Evolutionary conservation across 257 asterid genomes (phyloP).

Genomic region (Salvia hispanica): DNA sequence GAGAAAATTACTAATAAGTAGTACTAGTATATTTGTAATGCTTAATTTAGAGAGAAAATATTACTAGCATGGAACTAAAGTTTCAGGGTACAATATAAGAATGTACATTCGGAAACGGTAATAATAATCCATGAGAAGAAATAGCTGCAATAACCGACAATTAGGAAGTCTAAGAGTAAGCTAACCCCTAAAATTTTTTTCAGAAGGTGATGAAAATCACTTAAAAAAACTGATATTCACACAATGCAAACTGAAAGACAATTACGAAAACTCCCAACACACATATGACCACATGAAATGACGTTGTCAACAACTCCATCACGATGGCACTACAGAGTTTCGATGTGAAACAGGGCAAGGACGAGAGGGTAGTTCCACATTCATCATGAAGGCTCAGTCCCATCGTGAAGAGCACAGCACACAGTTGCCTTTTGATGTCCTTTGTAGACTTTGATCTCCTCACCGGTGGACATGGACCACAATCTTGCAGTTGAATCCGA

Average conservation of each 20-base stretch:
- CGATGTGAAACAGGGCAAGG: neutral
- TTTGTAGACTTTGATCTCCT: constrained; percentile 79
- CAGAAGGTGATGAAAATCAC: neutral
- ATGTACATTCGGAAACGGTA: too few species aligned
- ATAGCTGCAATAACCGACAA: too few species aligned
- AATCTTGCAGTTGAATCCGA: constrained; percentile 90
- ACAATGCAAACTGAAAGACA: neutral
- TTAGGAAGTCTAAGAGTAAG: neutral
- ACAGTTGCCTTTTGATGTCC: constrained; percentile 96
- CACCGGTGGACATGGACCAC: constrained; percentile 81
- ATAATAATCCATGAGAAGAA: too few species aligned
- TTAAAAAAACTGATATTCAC: neutral
- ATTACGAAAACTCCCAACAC: neutral
- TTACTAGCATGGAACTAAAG: too few species aligned
- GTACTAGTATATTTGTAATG: too few species aligned
- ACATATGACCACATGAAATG: too few species aligned
- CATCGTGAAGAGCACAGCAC: constrained; percentile 96
- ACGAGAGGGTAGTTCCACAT: neutral
- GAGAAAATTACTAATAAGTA: too few species aligned
- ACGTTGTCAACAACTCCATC: too few species aligned
- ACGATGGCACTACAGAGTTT: neutral
- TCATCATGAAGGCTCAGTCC: constrained; percentile 65
- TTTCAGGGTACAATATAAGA: too few species aligned
- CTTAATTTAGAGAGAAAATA: too few species aligned
- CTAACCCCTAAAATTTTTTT: neutral